phyloP scores from a whole-genome alignment of 140 eudicot genomes.

The Senecio squalidus region DNA sequence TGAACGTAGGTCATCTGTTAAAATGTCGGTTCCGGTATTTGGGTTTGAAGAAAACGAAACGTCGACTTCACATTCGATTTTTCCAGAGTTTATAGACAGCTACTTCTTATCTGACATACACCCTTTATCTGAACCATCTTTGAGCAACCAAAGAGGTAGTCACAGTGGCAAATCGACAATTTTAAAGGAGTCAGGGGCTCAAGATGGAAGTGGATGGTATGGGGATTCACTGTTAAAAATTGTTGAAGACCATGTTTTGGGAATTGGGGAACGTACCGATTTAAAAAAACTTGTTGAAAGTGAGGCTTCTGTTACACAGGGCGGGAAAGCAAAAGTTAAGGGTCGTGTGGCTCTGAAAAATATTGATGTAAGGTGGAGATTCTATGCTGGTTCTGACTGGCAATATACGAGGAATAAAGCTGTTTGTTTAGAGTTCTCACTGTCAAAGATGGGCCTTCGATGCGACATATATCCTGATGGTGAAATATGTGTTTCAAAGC shows the following conservation, averaged over 20 bases:
- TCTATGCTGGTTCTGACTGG: constrained; percentile 87
- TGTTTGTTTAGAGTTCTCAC: constrained; percentile 51
- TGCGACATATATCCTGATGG: constrained; percentile 64
- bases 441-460: constrained; percentile 44
- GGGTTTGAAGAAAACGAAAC: constrained; percentile 29
- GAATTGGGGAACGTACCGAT: constrained; percentile 15
- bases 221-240: constrained; percentile 39
- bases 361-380: constrained; percentile 65
- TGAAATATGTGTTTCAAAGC: constrained; percentile 50
- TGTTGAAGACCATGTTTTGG: constrained; percentile 66
- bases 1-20: constrained; percentile 18
- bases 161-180: constrained; percentile 25
- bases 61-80: constrained; percentile 20
- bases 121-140: constrained; percentile 42
- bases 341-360: constrained; percentile 65
- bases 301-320: constrained; percentile 20
- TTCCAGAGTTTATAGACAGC: constrained; percentile 64
- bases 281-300: constrained; percentile 16
- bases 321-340: constrained; percentile 39
- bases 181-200: constrained; percentile 28
- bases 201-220: constrained; percentile 72
- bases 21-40: constrained; percentile 14
- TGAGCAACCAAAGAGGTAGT: constrained; percentile 26
- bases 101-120: constrained; percentile 64
- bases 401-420: constrained; percentile 46